Conservation (phyloP, 2,329 filamentous ascomycete genomes). For the Aspergillus sp. region DNA sequence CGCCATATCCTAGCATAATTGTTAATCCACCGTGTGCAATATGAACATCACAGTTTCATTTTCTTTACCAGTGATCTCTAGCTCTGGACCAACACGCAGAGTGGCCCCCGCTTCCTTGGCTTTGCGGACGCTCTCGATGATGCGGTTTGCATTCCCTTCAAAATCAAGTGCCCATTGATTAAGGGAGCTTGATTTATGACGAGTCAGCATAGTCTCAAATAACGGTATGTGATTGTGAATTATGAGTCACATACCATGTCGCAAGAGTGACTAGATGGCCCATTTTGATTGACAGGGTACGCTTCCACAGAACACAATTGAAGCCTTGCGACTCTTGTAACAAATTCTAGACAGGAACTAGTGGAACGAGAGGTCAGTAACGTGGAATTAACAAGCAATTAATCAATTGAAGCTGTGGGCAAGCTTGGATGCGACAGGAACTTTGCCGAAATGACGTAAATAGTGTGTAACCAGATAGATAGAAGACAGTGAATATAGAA, state of each 20-base stretch:
- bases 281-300: conserved; percentile 17
- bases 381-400: too few species aligned
- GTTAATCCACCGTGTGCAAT: not conserved
- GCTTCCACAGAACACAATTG: too few species aligned
- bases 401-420: too few species aligned
- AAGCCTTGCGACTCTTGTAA: too few species aligned
- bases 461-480: too few species aligned
- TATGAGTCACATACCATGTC: conserved; percentile 32
- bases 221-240: not conserved
- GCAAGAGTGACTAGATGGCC: conserved; percentile 40
- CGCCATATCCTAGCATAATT: conserved; percentile 48
- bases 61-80: conserved; percentile 48
- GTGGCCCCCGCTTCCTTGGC: conserved; percentile 60
- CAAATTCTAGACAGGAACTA: too few species aligned
- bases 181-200: conserved; percentile 27
- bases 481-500: too few species aligned
- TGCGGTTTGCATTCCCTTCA: conserved; percentile 59
- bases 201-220: not conserved
- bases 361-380: too few species aligned
- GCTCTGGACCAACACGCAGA: conserved; percentile 55
- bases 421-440: too few species aligned
- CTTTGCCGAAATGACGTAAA: too few species aligned
- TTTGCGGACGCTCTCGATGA: conserved; percentile 56
- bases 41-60: too few species aligned
- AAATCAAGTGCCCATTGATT: conserved; percentile 57